phyloP scores from a whole-genome alignment of 163 green algal genomes.

The Coccomyxa subellipsoidea region DNA sequence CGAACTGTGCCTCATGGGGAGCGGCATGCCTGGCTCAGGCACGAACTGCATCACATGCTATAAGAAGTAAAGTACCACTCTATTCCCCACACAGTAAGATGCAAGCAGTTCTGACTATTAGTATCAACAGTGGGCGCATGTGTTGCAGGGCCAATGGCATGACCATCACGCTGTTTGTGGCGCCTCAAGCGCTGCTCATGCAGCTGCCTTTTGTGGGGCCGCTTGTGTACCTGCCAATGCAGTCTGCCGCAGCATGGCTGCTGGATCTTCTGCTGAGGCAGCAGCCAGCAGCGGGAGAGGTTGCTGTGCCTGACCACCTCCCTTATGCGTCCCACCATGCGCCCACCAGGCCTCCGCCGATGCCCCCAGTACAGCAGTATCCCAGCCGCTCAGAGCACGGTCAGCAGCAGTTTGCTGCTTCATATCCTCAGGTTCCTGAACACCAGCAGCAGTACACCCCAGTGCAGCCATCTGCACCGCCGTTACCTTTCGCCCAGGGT shows the following conservation, averaged over 20 bases:
- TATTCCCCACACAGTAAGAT: neutral
- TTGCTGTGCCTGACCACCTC: neutral
- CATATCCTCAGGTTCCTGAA: no score
- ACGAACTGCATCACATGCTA: neutral
- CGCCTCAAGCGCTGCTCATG: slow-evolving; percentile 16
- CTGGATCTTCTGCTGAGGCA: neutral
- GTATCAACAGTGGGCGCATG: neutral
- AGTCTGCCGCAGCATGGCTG: neutral
- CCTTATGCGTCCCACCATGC: neutral
- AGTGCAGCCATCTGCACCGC: neutral
- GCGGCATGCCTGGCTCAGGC: slow-evolving; percentile 5
- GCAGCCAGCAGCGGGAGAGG: neutral
- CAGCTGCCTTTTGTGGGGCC: slow-evolving; percentile 13
- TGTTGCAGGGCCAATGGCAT: slow-evolving; percentile 8
- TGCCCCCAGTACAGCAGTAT: neutral
- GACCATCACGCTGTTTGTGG: slow-evolving; percentile 3
- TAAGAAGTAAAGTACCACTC: neutral
- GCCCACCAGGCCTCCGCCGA: neutral
- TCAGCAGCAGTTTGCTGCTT: neutral
- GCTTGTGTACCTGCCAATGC: slow-evolving; percentile 12
- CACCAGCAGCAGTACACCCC: neutral
- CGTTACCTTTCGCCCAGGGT: neutral
- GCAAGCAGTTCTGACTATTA: neutral
- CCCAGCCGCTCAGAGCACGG: neutral
- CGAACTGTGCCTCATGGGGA: neutral